A percentile compares a stretch with the other conserved stretches of the same genome.
These are phyloP conservation scores for Hansfordia pulvinata DNA, from an alignment of 2,329 filamentous ascomycete species.

Conservation along the genomic window DNA sequence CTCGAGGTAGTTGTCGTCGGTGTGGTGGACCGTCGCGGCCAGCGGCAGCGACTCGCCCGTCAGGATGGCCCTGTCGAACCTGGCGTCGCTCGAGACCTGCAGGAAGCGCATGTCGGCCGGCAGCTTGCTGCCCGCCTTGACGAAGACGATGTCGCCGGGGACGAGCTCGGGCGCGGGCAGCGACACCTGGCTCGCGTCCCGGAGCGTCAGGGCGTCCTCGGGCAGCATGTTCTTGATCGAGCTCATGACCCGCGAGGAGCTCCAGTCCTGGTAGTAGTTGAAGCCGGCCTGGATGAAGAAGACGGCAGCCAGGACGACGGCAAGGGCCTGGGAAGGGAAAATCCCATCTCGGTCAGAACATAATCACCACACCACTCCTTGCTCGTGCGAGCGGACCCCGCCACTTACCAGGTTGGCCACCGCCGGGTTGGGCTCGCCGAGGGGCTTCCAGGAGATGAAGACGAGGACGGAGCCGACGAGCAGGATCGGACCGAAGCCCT, in stretches of 20 bases:
- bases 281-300: conserved; percentile 58
- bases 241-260: conserved; percentile 62
- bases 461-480: conserved; percentile 57
- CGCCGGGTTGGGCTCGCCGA: conserved; percentile 52
- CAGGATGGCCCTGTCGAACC: conserved; percentile 60
- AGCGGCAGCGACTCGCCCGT: conserved; percentile 51
- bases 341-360: not conserved
- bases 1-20: conserved; percentile 63
- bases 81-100: conserved; percentile 53
- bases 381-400: not conserved
- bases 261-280: conserved; percentile 63
- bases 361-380: too few relatives aligned
- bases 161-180: conserved; percentile 48
- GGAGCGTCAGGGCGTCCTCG: conserved; percentile 51
- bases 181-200: conserved; percentile 38
- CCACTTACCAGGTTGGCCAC: conserved; percentile 41
- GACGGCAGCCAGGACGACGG: conserved; percentile 58
- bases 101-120: conserved; percentile 62
- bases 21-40: conserved; percentile 48
- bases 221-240: conserved; percentile 74
- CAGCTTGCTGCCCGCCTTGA: conserved; percentile 61
- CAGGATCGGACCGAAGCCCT: conserved; percentile 61
- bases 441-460: conserved; percentile 63
- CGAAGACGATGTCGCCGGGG: conserved; percentile 54
- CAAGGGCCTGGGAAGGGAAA: conserved; percentile 36